Percentiles rank a stretch among this genome's conserved stretches.
phyloP scores from a whole-genome alignment of 345 rosid genomes.

The Populus simonii region DNA sequence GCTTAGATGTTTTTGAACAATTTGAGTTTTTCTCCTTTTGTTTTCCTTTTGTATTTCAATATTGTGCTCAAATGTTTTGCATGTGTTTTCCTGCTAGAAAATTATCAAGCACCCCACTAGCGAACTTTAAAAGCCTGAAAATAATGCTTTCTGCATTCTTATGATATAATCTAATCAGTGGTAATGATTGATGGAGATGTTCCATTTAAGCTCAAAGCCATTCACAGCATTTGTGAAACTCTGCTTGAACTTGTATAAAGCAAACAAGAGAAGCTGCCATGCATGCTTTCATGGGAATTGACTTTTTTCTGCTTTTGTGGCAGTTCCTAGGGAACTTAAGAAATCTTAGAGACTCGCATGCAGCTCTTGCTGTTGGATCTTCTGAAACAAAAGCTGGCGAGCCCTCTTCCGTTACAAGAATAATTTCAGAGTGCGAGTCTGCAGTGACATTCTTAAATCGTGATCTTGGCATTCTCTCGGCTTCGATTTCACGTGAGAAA shows the following conservation, averaged over 20 bases:
- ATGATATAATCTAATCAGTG: neutral
- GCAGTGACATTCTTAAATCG: slow-evolving; percentile 77
- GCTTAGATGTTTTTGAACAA: neutral
- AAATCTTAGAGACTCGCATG: slow-evolving; percentile 89
- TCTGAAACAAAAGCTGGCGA: slow-evolving; percentile 81
- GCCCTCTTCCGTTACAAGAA: slow-evolving; percentile 81
- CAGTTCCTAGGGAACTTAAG: slow-evolving; percentile 95
- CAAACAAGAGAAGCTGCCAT: neutral
- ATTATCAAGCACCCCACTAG: neutral
- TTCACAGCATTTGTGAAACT: neutral
- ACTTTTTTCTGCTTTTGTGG: slow-evolving; percentile 14
- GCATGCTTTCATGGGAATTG: neutral
- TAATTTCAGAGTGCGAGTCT: slow-evolving; percentile 88
- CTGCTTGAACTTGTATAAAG: neutral
- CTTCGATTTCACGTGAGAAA: slow-evolving; percentile 77
- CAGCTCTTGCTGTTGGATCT: slow-evolving; percentile 87
- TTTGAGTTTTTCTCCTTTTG: neutral
- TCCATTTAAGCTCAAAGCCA: neutral
- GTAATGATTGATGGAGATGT: neutral
- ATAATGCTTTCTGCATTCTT: neutral
- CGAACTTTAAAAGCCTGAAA: neutral
- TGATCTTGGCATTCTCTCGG: slow-evolving; percentile 83
- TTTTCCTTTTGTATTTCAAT: neutral
- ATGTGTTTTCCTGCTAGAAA: neutral
- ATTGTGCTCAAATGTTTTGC: neutral